A percentile compares a stretch with the other conserved stretches of the same genome.
Conservation (phyloP, 345 rosid genomes). For the Eucalyptus marginata region DNA sequence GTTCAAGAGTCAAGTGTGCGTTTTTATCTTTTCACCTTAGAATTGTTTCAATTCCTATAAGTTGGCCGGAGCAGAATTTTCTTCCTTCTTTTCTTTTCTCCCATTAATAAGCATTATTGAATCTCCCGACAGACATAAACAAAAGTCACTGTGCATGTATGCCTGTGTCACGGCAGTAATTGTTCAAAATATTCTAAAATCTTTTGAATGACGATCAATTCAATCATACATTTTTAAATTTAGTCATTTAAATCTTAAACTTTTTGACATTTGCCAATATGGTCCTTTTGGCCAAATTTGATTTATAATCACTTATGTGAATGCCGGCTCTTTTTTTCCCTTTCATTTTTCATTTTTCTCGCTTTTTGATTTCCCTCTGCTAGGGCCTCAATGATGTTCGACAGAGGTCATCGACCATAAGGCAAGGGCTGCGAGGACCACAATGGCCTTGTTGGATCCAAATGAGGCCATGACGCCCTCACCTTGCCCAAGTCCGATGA, state of each 20-base stretch:
- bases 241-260: not conserved
- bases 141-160: not conserved
- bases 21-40: not conserved
- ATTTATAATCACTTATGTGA: fast-evolving
- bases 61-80: not conserved
- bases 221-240: not conserved
- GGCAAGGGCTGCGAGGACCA: not conserved
- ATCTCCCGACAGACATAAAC: not conserved
- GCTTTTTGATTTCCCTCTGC: not conserved
- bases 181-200: not conserved
- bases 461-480: not conserved
- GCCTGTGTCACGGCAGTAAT: not conserved
- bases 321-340: not conserved
- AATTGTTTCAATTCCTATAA: not conserved
- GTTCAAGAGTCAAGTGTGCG: not conserved
- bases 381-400: fast-evolving
- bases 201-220: fast-evolving
- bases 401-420: fast-evolving
- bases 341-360: not conserved
- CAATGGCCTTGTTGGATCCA: not conserved
- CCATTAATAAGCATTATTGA: not conserved
- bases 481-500: fast-evolving
- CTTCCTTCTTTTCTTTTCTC: not conserved
- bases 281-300: not conserved
- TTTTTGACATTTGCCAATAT: not conserved